Evolutionary conservation across 768 basidiomycete genomes (phyloP), one percentile per base, ranked within the genome.

Genomic region (Termitomyces sp.): DNA sequence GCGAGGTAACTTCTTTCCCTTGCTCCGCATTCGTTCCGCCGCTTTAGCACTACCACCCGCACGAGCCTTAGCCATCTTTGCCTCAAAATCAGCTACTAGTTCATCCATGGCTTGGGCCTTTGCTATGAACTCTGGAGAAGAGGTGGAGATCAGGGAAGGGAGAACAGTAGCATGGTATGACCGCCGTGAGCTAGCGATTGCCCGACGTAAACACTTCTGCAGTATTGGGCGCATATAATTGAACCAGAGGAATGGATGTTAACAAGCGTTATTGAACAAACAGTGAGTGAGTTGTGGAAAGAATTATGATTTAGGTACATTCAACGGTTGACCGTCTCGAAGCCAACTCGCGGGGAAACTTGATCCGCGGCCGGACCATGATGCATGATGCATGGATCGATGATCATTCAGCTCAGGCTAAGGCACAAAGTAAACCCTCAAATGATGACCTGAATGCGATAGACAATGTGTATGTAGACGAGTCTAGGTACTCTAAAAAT

Each of bases 1-100:
- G 64, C 93, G 77, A 27, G 93, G 92, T 12, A 94, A 71, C 64
- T 82, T 83, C 78, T 95, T 95, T 1, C 93, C 89, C 68, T 85
- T 86, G 65, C 75, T 81, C 63, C 78, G 75, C 86, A 92, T 90
- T 35, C 88, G 78, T 59, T 86, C 85, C 32, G 82, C 82, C 25
- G 91, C 88, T 68, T 86, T 92, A 12, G 75, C 63, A 23, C 92
- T 88, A 34, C 93, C 93, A 21, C 93, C 93, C 31, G 75, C 74
- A 64, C 87, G 80, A 51, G 82, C 85, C 10, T 71, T 70, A 0
- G 82, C 79, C 48, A 83, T 72, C 69, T 83, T 89, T 14, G 70
- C 65, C 54, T 89, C 84, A 12, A 92, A 62, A 56, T 89, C 84
- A 0, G 78, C 74, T 4, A 93, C 82, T 21, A 92, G 73, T 23